Base-by-base conservation (phyloP, 768 basidiomycete genomes). In the Tylopilus felleus region DNA sequence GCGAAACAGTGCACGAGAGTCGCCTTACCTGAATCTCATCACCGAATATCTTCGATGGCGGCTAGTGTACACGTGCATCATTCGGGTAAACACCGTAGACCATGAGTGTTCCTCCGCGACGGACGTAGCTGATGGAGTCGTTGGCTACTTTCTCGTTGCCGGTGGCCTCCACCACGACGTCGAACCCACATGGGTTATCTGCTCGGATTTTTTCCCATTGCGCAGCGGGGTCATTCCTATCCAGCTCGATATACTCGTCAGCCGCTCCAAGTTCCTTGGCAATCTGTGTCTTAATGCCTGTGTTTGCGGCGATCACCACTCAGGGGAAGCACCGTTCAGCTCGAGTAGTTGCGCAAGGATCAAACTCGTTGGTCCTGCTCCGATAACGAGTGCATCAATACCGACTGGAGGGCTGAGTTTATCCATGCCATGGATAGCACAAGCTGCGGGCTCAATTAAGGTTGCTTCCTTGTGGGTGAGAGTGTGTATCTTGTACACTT, bases 71-170 rank as follows among this genome's bases (percentile, higher is more conserved):
- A 35, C 79, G 76, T 1, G 89, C 89, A 57, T 84, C 82, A 68
- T 91, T 85, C 65, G 84, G 84, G 67, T 93, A 94, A 25, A 93
- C 90, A 29, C 90, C 92, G 64, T 94, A 93, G 39, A 90, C 77
- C 83, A 90, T 82, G 63, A 90, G 73, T 8, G 87, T 88, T 19
- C 89, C 88, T 6, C 90, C 88, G 19, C 87, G 73, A 21, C 88
- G 76, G 29, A 93, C 90, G 63, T 90, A 92, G 74, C 92, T 83
- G 74, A 93, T 91, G 55, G 88, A 78, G 31, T 89, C 84, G 61
- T 91, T 85, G 27, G 86, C 90, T 35, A 93, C 68, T 64, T 83
- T 82, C 71, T 90, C 90, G 38, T 87, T 84, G 43, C 90, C 91
- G 1, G 85, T 86, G 45, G 84, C 85, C 65, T 88, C 85, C 33